Evolutionary conservation across 352 stramenopile genomes (phyloP).

Genomic region (Pilasporangium apinafurcum): DNA sequence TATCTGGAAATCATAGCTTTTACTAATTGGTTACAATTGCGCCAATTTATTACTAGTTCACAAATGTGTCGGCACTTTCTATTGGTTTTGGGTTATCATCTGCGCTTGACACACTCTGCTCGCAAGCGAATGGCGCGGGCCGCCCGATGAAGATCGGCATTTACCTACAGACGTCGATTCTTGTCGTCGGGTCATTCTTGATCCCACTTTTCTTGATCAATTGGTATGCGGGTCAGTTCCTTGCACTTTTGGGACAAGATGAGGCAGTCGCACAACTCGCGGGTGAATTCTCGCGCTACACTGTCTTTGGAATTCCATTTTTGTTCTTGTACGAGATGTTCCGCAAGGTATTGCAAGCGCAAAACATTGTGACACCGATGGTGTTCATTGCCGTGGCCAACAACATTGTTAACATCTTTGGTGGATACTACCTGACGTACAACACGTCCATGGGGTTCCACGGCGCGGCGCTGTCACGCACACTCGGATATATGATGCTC

Average conservation of each 20-base stretch:
- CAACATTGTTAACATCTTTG: constrained; percentile 54
- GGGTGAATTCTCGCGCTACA: constrained; percentile 40
- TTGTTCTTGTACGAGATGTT: constrained; percentile 57
- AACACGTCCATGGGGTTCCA: constrained; percentile 67
- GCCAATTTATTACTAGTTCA: constrained; percentile 26
- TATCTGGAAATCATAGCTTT: no score
- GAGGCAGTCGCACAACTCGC: constrained; percentile 31
- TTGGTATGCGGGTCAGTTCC: constrained; percentile 36
- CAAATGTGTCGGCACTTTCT: constrained; percentile 55
- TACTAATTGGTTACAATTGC: background rate
- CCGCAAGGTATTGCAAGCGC: constrained; percentile 62
- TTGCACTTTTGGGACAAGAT: constrained; percentile 42
- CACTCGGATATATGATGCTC: constrained; percentile 42
- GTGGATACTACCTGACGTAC: constrained; percentile 67
- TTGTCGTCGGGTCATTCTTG: constrained; percentile 37
- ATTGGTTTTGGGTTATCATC: constrained; percentile 58
- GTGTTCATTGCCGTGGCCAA: constrained; percentile 37
- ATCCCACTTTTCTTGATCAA: constrained; percentile 38
- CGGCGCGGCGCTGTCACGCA: constrained; percentile 57
- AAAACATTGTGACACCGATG: constrained; percentile 63
- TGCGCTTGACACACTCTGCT: constrained; percentile 73
- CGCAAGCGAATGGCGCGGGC: constrained; percentile 50
- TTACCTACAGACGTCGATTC: constrained; percentile 50
- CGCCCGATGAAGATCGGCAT: constrained; percentile 48
- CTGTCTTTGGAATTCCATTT: constrained; percentile 44